Evolutionary conservation across 441 rosid species (phyloP).

Genomic region (Gossypium gossypioides): DNA sequence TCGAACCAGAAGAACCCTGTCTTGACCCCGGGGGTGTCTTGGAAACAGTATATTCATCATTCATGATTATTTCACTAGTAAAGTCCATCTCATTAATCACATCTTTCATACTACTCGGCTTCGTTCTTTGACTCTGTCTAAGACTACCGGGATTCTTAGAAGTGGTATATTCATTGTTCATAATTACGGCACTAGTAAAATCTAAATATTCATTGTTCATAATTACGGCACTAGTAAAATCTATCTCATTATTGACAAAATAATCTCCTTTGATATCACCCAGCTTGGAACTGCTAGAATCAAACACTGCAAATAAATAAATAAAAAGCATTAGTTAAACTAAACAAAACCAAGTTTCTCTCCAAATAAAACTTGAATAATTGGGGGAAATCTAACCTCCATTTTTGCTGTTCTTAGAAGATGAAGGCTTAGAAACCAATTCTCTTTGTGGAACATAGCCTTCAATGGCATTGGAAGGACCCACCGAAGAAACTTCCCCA

Average conservation of each 20-base stretch:
- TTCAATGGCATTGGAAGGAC: slow-evolving; percentile 76
- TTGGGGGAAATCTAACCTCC: slow-evolving; percentile 25
- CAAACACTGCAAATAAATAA: neutral
- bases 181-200: slow-evolving; percentile 50
- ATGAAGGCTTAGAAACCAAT: slow-evolving; percentile 14
- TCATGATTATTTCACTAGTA: slow-evolving; percentile 46
- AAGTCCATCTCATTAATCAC: slow-evolving; percentile 46
- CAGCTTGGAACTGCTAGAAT: slow-evolving; percentile 15
- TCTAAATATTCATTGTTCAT: slow-evolving; percentile 48
- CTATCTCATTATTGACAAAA: slow-evolving; percentile 36
- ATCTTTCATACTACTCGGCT: slow-evolving; percentile 25
- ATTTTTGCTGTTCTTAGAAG: slow-evolving; percentile 18
- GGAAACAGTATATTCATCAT: slow-evolving; percentile 50
- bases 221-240: slow-evolving; percentile 52
- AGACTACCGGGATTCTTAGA: slow-evolving; percentile 38
- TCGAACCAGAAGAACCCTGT: slow-evolving; percentile 18
- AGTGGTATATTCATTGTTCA: slow-evolving; percentile 45
- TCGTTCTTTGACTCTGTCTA: slow-evolving; percentile 9
- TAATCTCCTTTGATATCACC: slow-evolving; percentile 23
- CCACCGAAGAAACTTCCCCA: slow-evolving; percentile 37
- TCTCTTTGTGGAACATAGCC: slow-evolving; percentile 63
- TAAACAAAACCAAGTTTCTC: neutral
- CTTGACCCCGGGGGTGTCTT: slow-evolving; percentile 34
- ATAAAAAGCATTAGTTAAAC: neutral
- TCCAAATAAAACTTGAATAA: neutral